Percentiles rank a stretch among this genome's conserved stretches.
Conservation (phyloP, 805 yeast genomes). For the Saturnispora diversa region DNA sequence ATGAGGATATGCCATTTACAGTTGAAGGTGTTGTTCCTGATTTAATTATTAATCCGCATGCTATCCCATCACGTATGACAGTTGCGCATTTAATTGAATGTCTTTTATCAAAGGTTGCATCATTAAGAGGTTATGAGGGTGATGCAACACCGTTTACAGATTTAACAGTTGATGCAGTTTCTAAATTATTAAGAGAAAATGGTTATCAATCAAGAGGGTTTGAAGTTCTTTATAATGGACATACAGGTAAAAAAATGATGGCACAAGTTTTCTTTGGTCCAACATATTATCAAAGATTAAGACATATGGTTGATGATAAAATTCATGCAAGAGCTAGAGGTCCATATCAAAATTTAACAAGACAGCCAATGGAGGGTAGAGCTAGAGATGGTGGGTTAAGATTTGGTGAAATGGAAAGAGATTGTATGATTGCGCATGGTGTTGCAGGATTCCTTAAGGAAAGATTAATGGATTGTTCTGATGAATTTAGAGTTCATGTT, state of each 20-base stretch:
- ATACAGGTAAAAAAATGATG: slow-evolving; percentile 95
- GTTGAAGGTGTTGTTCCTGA: slow-evolving; percentile 96
- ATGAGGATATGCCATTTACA: slow-evolving; percentile 98
- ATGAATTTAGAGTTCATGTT: slow-evolving; percentile 95
- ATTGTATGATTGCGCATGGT: slow-evolving; percentile 99
- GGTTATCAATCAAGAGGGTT: slow-evolving; percentile 98
- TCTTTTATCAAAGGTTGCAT: slow-evolving; percentile 88
- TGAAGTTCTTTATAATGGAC: slow-evolving; percentile 98
- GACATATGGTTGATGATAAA: slow-evolving; percentile 99
- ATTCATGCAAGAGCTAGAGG: slow-evolving; percentile 99
- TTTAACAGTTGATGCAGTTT: slow-evolving; percentile 95
- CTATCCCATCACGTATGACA: slow-evolving; percentile 99
- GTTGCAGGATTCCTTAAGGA: slow-evolving; percentile 98
- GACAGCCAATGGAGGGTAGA: slow-evolving; percentile 99
- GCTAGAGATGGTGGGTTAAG: slow-evolving; percentile 98
- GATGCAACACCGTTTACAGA: slow-evolving; percentile 99
- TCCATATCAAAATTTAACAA: slow-evolving; percentile 93
- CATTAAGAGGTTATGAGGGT: slow-evolving; percentile 94
- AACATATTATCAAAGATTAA: slow-evolving; percentile 94
- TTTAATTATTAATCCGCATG: slow-evolving; percentile 95
- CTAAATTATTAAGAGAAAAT: slow-evolving; percentile 83
- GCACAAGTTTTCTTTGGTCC: slow-evolving; percentile 99
- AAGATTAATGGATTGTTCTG: slow-evolving; percentile 97
- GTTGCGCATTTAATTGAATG: slow-evolving; percentile 99
- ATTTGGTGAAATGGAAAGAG: slow-evolving; percentile 99